Conservation (phyloP, 768 basidiomycete species). For the Pleurotus sapidus region DNA sequence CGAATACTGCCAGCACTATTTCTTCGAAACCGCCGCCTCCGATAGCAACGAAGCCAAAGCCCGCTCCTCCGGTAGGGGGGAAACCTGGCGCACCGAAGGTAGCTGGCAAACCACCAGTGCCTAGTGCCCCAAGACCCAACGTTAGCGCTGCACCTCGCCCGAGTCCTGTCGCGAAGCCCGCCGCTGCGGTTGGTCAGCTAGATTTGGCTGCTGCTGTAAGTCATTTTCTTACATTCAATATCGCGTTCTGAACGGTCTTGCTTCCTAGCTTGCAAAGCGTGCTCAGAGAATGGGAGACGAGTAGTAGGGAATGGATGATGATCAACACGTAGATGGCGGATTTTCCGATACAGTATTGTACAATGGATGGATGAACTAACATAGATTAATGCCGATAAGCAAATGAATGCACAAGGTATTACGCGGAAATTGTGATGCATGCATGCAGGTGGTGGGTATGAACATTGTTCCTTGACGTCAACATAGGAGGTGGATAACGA, state of each 20-base stretch:
- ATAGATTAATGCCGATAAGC: slow-evolving; percentile 18
- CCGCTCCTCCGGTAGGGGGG: slow-evolving; percentile 46
- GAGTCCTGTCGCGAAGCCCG: slow-evolving; percentile 37
- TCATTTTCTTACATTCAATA: slow-evolving; percentile 13
- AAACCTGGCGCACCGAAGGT: slow-evolving; percentile 58
- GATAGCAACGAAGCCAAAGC: slow-evolving; percentile 63
- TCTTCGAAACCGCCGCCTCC: slow-evolving; percentile 57
- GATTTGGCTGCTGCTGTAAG: slow-evolving; percentile 84
- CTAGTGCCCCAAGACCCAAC: slow-evolving; percentile 33
- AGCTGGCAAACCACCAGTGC: slow-evolving; percentile 37
- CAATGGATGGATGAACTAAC: slow-evolving; percentile 9
- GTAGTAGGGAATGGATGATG: slow-evolving; percentile 21
- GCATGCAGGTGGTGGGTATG: slow-evolving; percentile 3
- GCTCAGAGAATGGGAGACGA: slow-evolving; percentile 63
- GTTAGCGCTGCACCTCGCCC: slow-evolving; percentile 31
- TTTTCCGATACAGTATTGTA: slow-evolving; percentile 11
- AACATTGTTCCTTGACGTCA: not conserved
- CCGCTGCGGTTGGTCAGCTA: slow-evolving; percentile 54
- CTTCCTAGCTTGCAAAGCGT: slow-evolving; percentile 67
- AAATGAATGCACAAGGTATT: not conserved
- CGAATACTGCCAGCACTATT: slow-evolving; percentile 47
- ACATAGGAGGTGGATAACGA: not conserved
- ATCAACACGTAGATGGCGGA: slow-evolving; percentile 10
- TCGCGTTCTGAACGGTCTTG: slow-evolving; percentile 3
- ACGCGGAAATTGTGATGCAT: not conserved